Evolutionary conservation across 257 asterid species (phyloP).

Genomic region (Scutellaria baicalensis): DNA sequence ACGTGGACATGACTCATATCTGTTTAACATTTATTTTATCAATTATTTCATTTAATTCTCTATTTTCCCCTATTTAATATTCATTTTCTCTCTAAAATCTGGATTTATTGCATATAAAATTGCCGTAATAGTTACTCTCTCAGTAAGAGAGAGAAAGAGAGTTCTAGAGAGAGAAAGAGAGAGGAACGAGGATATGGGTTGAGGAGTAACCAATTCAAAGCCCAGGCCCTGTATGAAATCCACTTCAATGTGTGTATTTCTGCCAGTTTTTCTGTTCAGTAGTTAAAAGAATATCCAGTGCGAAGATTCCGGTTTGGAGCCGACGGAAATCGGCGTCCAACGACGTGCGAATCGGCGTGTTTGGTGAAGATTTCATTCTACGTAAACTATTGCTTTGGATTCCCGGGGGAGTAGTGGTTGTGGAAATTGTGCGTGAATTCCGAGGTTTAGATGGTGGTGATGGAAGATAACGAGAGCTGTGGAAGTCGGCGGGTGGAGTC

Average conservation of each 20-base stretch:
- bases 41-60: background rate
- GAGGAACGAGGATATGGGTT: conserved; percentile 12
- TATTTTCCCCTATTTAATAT: background rate
- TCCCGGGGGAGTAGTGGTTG: background rate
- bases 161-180: background rate
- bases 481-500: conserved; percentile 50
- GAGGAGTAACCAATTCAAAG: conserved; percentile 16
- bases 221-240: conserved; percentile 5
- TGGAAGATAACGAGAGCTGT: conserved; percentile 61
- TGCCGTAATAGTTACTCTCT: background rate
- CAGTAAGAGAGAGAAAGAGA: background rate
- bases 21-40: too few species aligned
- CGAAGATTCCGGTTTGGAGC: background rate
- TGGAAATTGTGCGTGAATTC: background rate
- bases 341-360: conserved; percentile 8
- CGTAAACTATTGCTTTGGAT: conserved; percentile 16
- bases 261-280: background rate
- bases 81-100: background rate
- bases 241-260: background rate
- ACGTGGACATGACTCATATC: conserved; percentile 11
- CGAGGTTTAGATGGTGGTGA: conserved; percentile 48
- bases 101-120: too few species aligned
- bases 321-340: conserved; percentile 14
- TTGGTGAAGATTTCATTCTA: background rate
- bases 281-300: background rate